Evolutionary conservation across 371 early-diverging fungal species (phyloP).

Genomic region (Mucor mucedo): DNA sequence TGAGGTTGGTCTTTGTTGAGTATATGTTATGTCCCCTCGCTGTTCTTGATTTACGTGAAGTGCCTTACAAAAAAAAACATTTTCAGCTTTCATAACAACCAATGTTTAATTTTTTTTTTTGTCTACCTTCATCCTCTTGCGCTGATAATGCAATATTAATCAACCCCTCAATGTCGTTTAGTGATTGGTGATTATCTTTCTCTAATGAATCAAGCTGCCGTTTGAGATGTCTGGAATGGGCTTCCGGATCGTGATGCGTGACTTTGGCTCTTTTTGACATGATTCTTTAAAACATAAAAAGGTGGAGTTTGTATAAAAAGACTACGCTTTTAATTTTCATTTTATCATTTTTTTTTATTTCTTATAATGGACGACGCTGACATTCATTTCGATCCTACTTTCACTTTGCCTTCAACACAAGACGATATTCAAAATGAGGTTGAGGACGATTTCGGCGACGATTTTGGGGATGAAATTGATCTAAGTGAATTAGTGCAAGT

Average conservation of each 20-base stretch:
- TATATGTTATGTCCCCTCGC: conserved; percentile 37
- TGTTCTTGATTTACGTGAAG: conserved; percentile 31
- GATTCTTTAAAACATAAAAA: background rate
- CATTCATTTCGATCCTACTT: background rate
- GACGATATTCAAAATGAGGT: background rate
- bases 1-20: conserved; percentile 58
- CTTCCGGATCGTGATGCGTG: conserved; percentile 45
- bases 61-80: background rate
- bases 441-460: conserved; percentile 24
- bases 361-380: background rate
- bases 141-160: conserved; percentile 56
- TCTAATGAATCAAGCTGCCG: conserved; percentile 69
- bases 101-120: background rate
- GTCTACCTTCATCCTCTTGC: conserved; percentile 45
- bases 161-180: conserved; percentile 63
- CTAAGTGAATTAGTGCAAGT: conserved; percentile 20
- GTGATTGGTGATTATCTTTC: conserved; percentile 65
- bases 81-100: background rate
- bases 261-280: conserved; percentile 36
- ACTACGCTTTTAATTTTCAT: background rate
- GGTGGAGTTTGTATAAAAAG: conserved; percentile 1
- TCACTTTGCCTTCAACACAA: background rate
- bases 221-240: conserved; percentile 52
- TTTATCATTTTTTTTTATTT: background rate
- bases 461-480: conserved; percentile 37